These are phyloP conservation scores for Leccinum griseonigrum DNA, from an alignment of 1,284 basidiomycete genomes.

Conservation along the genomic window DNA sequence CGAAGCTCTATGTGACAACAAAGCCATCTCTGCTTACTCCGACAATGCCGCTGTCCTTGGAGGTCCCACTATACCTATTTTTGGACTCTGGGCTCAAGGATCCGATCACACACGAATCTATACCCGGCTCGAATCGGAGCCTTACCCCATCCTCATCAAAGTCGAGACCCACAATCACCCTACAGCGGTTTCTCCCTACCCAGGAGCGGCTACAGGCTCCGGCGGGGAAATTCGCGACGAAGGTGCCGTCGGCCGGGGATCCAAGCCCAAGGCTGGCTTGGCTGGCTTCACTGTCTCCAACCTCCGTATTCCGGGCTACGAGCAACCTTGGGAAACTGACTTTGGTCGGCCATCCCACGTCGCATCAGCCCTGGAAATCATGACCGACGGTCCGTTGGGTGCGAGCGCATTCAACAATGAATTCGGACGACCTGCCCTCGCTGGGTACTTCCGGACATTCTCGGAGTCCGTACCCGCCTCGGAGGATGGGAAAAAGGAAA, in stretches of 20 bases:
- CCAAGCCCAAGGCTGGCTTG: conserved; percentile 95
- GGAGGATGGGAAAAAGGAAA: conserved; percentile 44
- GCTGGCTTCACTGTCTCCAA: conserved; percentile 96
- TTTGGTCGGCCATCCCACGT: conserved; percentile 92
- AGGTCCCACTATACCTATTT: conserved; percentile 79
- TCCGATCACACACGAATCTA: conserved; percentile 45
- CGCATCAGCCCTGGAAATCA: conserved; percentile 93
- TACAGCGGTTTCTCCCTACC: conserved; percentile 96
- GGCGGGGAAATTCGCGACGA: conserved; percentile 99
- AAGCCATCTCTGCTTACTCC: conserved; percentile 95
- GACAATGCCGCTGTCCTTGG: conserved; percentile 97
- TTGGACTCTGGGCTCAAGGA: conserved; percentile 53
- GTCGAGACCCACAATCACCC: conserved; percentile 99
- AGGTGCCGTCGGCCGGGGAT: conserved; percentile 93
- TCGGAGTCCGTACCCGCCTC: conserved; percentile 63
- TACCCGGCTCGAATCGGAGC: conserved; percentile 52
- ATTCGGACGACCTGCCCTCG: conserved; percentile 88
- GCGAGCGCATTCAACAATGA: conserved; percentile 99
- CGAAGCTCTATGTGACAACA: conserved; percentile 71
- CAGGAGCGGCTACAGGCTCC: conserved; percentile 96
- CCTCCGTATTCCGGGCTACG: conserved; percentile 83
- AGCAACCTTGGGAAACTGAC: conserved; percentile 90
- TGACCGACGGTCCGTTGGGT: conserved; percentile 95
- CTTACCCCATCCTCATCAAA: conserved; percentile 93
- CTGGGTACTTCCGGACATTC: conserved; percentile 90